These are phyloP conservation scores for Spathaspora hagerdaliae DNA, from an alignment of 805 yeast genomes.

Conservation along the genomic window DNA sequence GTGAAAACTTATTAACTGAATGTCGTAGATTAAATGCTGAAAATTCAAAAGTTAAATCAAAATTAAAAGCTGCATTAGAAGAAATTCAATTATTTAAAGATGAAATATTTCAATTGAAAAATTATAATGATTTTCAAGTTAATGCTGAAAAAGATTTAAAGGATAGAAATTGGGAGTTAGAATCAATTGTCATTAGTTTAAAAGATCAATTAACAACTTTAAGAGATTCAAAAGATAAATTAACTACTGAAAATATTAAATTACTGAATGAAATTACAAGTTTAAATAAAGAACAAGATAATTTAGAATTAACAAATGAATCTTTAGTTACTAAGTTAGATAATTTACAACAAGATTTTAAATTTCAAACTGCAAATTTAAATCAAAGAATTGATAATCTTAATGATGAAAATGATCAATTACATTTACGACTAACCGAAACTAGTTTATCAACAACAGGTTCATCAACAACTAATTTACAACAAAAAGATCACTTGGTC, in stretches of 20 bases:
- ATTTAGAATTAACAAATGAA: slow-evolving; percentile 34
- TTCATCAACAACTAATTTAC: neutral
- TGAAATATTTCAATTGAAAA: slow-evolving; percentile 31
- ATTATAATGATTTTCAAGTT: slow-evolving; percentile 28
- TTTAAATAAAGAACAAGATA: slow-evolving; percentile 47
- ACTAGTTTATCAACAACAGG: neutral
- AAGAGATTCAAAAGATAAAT: slow-evolving; percentile 36
- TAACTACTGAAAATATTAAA: slow-evolving; percentile 30
- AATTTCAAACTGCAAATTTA: slow-evolving; percentile 44
- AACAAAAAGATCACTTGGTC: neutral
- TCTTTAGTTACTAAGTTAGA: slow-evolving; percentile 37
- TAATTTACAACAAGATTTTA: slow-evolving; percentile 29
- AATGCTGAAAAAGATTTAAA: slow-evolving; percentile 46
- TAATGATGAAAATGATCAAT: slow-evolving; percentile 65
- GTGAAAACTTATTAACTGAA: slow-evolving; percentile 67
- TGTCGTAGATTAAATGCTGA: slow-evolving; percentile 70
- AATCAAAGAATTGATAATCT: slow-evolving; percentile 52
- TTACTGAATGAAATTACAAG: slow-evolving; percentile 20
- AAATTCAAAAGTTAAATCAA: slow-evolving; percentile 43
- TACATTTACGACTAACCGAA: slow-evolving; percentile 35
- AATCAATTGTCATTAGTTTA: slow-evolving; percentile 44
- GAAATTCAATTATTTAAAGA: slow-evolving; percentile 38
- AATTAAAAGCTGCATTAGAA: slow-evolving; percentile 38
- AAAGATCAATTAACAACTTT: slow-evolving; percentile 41
- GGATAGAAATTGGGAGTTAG: slow-evolving; percentile 66